phyloP scores from a whole-genome alignment of 1,284 basidiomycete genomes.

The Amylostereum areolatum region DNA sequence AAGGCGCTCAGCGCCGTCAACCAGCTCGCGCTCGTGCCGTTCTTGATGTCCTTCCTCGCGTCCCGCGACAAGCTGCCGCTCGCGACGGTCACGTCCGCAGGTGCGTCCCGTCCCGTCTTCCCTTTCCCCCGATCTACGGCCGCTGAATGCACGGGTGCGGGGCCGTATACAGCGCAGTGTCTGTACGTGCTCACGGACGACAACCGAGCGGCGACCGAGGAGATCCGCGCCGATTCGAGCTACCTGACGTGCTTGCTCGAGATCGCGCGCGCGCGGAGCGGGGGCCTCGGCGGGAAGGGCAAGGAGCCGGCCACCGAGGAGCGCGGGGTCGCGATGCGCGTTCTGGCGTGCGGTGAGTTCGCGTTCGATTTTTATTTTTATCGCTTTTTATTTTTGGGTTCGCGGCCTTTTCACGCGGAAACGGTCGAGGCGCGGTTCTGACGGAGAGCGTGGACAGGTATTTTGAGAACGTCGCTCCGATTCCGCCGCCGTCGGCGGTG shows the following conservation, averaged over 20 bases:
- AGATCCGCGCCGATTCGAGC: conserved; percentile 53
- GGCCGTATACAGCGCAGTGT: conserved; percentile 64
- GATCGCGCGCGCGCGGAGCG: conserved; percentile 44
- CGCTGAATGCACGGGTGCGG: background rate
- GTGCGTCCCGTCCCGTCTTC: conserved; percentile 33
- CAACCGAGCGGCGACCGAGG: conserved; percentile 62
- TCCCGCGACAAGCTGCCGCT: conserved; percentile 62
- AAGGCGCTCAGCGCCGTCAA: conserved; percentile 87
- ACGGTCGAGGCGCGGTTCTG: no score
- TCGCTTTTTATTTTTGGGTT: conserved; percentile 1
- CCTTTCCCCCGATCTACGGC: conserved; percentile 22
- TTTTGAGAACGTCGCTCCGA: conserved; percentile 69
- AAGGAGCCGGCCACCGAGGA: conserved; percentile 42
- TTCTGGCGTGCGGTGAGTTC: conserved; percentile 65
- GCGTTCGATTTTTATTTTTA: background rate
- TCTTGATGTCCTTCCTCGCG: conserved; percentile 80
- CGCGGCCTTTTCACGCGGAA: no score
- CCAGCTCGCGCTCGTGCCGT: conserved; percentile 65
- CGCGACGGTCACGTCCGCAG: conserved; percentile 71
- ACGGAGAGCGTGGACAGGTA: conserved; percentile 59
- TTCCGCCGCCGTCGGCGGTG: conserved; percentile 58
- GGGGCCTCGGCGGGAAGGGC: conserved; percentile 28
- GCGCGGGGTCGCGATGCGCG: conserved; percentile 48
- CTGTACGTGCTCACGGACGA: conserved; percentile 89
- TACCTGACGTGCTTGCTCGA: conserved; percentile 70